Conservation (phyloP, 805 yeast species). For the Cyberlindnera saturnus region DNA sequence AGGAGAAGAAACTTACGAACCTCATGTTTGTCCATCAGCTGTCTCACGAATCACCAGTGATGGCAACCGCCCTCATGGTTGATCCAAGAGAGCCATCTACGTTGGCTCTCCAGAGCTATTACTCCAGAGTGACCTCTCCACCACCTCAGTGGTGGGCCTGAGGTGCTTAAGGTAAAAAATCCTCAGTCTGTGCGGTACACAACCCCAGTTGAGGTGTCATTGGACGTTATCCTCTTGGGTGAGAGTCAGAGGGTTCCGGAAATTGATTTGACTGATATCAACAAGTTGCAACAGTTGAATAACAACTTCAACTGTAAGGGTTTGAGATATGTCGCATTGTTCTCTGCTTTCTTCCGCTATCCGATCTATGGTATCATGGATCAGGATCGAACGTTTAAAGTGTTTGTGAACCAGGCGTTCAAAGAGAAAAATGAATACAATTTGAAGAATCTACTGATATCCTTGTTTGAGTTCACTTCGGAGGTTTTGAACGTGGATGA, state of each 20-base stretch:
- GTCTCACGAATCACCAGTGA: constrained; percentile 1
- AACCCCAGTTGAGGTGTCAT: constrained; percentile 24
- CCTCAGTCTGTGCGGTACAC: constrained; percentile 21
- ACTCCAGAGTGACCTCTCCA: constrained; percentile 16
- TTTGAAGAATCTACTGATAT: constrained; percentile 20
- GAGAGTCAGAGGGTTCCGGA: constrained; percentile 24
- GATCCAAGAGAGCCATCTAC: constrained; percentile 9
- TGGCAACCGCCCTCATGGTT: constrained; percentile 5
- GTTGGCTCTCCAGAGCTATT: constrained; percentile 11
- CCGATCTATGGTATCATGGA: constrained; percentile 20
- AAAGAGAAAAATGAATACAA: constrained; percentile 15
- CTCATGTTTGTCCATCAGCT: constrained; percentile 11
- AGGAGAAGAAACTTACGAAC: constrained; percentile 14
- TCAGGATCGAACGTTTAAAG: constrained; percentile 9
- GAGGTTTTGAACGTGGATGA: constrained; percentile 14
- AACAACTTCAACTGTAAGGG: constrained; percentile 16
- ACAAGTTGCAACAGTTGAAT: constrained; percentile 13
- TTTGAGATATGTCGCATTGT: constrained; percentile 16
- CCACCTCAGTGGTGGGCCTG: constrained; percentile 26
- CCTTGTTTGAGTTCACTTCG: constrained; percentile 19
- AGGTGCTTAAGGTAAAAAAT: constrained; percentile 23
- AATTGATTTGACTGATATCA: constrained; percentile 13
- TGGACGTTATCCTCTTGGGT: constrained; percentile 26
- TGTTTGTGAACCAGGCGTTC: constrained; percentile 20
- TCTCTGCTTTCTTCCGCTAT: constrained; percentile 12